phyloP scores from a whole-genome alignment of 1,284 basidiomycete genomes.

The Melampsora americana region DNA sequence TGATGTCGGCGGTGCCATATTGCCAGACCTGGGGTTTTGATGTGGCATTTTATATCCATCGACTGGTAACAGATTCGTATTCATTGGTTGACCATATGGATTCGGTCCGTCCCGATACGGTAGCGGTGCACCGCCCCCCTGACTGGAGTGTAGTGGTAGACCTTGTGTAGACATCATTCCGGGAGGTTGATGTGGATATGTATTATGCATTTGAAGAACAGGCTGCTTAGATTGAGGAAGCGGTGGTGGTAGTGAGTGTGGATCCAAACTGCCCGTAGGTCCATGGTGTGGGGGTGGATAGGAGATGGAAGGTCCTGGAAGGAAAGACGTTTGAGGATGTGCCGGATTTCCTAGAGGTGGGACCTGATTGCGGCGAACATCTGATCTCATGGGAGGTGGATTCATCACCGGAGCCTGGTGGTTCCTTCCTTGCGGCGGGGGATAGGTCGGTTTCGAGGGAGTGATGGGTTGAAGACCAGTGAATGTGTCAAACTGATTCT shows the following conservation, averaged over 20 bases:
- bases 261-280: background rate
- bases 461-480: slow-evolving; percentile 22
- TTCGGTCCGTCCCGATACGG: background rate
- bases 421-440: background rate
- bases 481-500: slow-evolving; percentile 34
- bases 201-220: background rate
- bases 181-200: background rate
- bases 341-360: background rate
- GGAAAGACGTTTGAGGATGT: too few relatives aligned
- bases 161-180: background rate
- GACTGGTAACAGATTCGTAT: background rate
- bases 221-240: background rate
- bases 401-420: slow-evolving; percentile 67
- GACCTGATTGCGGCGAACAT: slow-evolving; percentile 17
- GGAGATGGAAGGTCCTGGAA: background rate
- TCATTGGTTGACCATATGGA: background rate
- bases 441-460: background rate
- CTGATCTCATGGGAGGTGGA: slow-evolving; percentile 47
- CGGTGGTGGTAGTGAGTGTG: background rate
- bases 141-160: background rate
- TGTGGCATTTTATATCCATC: background rate
- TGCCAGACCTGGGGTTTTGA: background rate
- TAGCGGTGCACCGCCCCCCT: background rate
- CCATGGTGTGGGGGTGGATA: background rate
- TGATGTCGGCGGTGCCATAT: background rate